These are phyloP conservation scores for Tirmania nivea DNA, from an alignment of 495 filamentous ascomycete genomes.

Conservation along the genomic window DNA sequence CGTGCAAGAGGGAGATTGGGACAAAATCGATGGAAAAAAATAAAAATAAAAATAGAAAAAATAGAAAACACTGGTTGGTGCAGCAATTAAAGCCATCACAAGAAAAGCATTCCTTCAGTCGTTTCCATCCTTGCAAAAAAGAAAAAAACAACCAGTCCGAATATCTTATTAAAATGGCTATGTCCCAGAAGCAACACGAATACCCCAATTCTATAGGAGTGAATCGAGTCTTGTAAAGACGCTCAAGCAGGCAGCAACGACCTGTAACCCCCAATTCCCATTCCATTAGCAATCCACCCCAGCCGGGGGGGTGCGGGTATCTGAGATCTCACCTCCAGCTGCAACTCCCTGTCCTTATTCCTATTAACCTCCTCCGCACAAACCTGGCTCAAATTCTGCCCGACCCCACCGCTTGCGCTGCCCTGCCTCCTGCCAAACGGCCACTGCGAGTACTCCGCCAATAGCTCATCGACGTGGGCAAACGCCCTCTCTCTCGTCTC, in stretches of 20 bases:
- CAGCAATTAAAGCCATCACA: too few species aligned
- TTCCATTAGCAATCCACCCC: constrained; percentile 11
- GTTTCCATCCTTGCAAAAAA: too few species aligned
- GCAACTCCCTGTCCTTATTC: constrained; percentile 74
- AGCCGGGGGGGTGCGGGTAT: neutral
- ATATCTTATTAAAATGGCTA: too few species aligned
- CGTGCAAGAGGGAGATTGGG: too few species aligned
- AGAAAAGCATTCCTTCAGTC: too few species aligned
- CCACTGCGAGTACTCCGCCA: constrained; percentile 92
- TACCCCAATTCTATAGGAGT: constrained; percentile 37
- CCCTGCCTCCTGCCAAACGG: constrained; percentile 61
- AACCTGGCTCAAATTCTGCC: constrained; percentile 81
- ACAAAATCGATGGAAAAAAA: too few species aligned
- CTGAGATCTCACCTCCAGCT: constrained; percentile 51
- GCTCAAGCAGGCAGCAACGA: constrained; percentile 85
- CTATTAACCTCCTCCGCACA: constrained; percentile 70
- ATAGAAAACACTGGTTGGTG: too few species aligned
- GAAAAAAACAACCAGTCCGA: too few species aligned
- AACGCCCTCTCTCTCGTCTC: constrained; percentile 86
- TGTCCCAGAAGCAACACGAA: too few species aligned
- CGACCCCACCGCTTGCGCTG: constrained; percentile 46
- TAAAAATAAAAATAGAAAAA: too few species aligned
- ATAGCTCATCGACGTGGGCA: constrained; percentile 84
- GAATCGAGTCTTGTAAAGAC: constrained; percentile 95
- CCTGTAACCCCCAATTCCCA: constrained; percentile 22